Conservation (phyloP, 2,329 filamentous ascomycete genomes). For the Xylaria sp. region DNA sequence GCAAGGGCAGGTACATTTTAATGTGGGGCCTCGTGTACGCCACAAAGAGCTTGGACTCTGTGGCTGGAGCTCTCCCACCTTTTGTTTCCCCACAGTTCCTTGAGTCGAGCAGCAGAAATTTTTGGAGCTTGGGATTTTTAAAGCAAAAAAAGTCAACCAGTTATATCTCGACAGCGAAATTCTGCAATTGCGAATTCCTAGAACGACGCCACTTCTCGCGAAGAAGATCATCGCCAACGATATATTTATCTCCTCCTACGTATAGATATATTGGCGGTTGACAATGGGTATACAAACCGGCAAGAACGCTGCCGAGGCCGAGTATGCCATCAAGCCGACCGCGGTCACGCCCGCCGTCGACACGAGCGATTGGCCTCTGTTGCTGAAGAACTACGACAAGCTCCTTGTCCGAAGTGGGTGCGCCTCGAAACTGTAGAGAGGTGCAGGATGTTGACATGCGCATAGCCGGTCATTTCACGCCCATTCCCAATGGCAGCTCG, state of each 20-base stretch:
- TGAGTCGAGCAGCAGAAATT: slow-evolving; percentile 43
- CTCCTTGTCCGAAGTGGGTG: slow-evolving; percentile 39
- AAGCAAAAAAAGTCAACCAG: slow-evolving; percentile 19
- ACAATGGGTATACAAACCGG: slow-evolving; percentile 45
- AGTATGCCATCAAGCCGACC: slow-evolving; percentile 83
- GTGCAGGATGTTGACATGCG: slow-evolving; percentile 31
- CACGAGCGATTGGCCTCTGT: slow-evolving; percentile 90
- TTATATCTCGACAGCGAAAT: slow-evolving; percentile 32
- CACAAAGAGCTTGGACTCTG: slow-evolving; percentile 26
- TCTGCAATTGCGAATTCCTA: slow-evolving; percentile 38
- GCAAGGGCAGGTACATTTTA: not conserved
- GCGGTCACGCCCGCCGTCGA: slow-evolving; percentile 80
- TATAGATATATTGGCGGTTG: slow-evolving; percentile 41
- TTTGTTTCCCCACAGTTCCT: slow-evolving; percentile 33
- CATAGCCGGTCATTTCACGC: slow-evolving; percentile 86
- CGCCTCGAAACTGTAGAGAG: slow-evolving; percentile 19
- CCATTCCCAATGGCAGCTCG: slow-evolving; percentile 91
- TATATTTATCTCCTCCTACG: slow-evolving; percentile 32
- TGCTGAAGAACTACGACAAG: slow-evolving; percentile 96
- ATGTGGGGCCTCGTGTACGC: not conserved
- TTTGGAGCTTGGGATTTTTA: slow-evolving; percentile 48
- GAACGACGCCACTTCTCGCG: slow-evolving; percentile 39
- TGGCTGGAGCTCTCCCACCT: slow-evolving; percentile 40
- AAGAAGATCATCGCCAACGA: slow-evolving; percentile 40
- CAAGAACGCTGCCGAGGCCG: slow-evolving; percentile 45